Conservation (phyloP, 1,139 yeast genomes). For the Lodderomyces elongisporus region DNA sequence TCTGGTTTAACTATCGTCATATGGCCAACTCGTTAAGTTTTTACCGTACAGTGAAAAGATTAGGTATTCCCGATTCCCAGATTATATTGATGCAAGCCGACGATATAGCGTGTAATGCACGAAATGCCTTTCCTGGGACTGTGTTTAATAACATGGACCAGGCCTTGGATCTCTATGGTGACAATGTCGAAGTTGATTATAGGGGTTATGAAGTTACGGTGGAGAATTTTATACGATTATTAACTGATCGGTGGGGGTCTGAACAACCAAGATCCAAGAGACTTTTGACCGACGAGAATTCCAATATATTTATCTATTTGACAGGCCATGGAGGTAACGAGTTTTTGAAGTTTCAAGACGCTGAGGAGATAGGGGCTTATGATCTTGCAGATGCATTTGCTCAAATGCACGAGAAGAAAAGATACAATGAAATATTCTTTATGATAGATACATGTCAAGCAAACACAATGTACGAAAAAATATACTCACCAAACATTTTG, state of each 20-base stretch:
- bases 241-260: constrained; percentile 93
- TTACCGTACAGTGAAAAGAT: constrained; percentile 89
- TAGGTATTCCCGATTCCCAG: constrained; percentile 97
- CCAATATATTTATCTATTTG: constrained; percentile 88
- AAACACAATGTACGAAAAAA: constrained; percentile 90
- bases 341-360: constrained; percentile 94
- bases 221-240: constrained; percentile 81
- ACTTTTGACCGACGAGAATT: constrained; percentile 84
- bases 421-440: constrained; percentile 91
- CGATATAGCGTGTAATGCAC: constrained; percentile 94
- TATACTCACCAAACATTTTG: constrained; percentile 86
- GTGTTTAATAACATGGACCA: constrained; percentile 93
- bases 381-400: constrained; percentile 97
- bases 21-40: constrained; percentile 94
- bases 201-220: constrained; percentile 98
- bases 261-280: constrained; percentile 92
- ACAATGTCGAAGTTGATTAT: constrained; percentile 91
- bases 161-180: constrained; percentile 92
- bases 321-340: constrained; percentile 99
- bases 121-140: constrained; percentile 94
- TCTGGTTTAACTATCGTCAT: constrained; percentile 97
- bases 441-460: constrained; percentile 99
- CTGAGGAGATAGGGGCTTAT: constrained; percentile 93
- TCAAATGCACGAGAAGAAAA: constrained; percentile 92
- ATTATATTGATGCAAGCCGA: constrained; percentile 94